A percentile compares a stretch with the other conserved stretches of the same genome.
Evolutionary conservation across 2,329 filamentous ascomycete genomes (phyloP).

Genomic region (Periconia macrospinosa): DNA sequence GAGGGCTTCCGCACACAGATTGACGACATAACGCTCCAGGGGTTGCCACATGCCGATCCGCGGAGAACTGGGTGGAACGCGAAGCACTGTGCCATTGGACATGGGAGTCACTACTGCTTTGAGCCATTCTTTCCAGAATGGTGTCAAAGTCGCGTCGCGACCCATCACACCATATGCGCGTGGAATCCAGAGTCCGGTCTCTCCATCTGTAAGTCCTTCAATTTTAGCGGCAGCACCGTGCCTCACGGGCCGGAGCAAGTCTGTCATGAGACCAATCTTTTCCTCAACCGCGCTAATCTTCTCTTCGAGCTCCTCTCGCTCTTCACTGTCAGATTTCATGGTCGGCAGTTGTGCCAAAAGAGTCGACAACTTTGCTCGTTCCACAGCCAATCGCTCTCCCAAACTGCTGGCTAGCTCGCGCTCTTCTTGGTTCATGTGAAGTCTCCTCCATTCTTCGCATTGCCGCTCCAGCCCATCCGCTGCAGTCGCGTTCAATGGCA

Average conservation of each 20-base stretch:
- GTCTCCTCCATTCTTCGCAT: slow-evolving; percentile 54
- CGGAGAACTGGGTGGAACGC: slow-evolving; percentile 85
- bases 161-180: slow-evolving; percentile 92
- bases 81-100: slow-evolving; percentile 81
- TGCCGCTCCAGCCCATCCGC: slow-evolving; percentile 79
- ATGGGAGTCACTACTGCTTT: slow-evolving; percentile 93
- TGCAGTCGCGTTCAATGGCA: slow-evolving; percentile 76
- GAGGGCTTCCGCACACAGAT: slow-evolving; percentile 92
- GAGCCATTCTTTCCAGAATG: slow-evolving; percentile 99
- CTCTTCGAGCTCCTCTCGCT: slow-evolving; percentile 84
- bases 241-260: slow-evolving; percentile 86
- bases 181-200: slow-evolving; percentile 94
- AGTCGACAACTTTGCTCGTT: slow-evolving; percentile 87
- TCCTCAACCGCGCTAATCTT: slow-evolving; percentile 95
- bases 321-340: slow-evolving; percentile 76
- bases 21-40: slow-evolving; percentile 93
- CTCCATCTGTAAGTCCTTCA: slow-evolving; percentile 90
- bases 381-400: slow-evolving; percentile 81
- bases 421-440: slow-evolving; percentile 86
- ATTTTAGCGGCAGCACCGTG: slow-evolving; percentile 97
- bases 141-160: slow-evolving; percentile 76
- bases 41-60: slow-evolving; percentile 94
- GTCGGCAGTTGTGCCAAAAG: slow-evolving; percentile 81
- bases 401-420: slow-evolving; percentile 89
- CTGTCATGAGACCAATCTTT: slow-evolving; percentile 95